Base-by-base conservation (phyloP, 352 stramenopile species). In the Labyrinthula sp. region DNA sequence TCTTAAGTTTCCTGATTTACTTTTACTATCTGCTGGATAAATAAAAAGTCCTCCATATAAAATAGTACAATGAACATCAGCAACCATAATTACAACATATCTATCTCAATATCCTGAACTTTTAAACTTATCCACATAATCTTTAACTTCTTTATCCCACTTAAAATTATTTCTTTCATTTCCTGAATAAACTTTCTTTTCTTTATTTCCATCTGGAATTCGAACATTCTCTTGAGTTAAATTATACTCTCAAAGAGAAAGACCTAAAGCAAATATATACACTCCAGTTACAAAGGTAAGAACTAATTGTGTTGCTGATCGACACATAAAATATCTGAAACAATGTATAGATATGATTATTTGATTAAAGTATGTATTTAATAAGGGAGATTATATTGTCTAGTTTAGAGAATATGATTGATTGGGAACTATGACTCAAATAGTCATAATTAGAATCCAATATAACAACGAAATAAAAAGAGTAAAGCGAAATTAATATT, bases 71-170 rank as follows among this genome's bases (percentile, higher is more conserved):
- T 97, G 89, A 45, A 96, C 88, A 52, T 97, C 89, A 24, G 84
- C 91, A 45, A 97, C 87, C 86, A 95, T 96, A 61, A 74, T 92
- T 15, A 86, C 89, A 27, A 96, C 83, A 63, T 97, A 97, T 47
- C 88, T 78, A 20, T 80, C 75, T 23, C 75, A 69, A 69, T 92
- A 95, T 0, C n/a, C n/a, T n/a, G n/a, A n/a, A n/a, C n/a, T n/a
- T n/a, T n/a, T n/a, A n/a, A n/a, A n/a, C n/a, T n/a, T n/a, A n/a
- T n/a, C n/a, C 12, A 39, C 14, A 15, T 82, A 86, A 24, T 75
- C 62, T 48, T 66, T 71, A 37, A 93, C 95, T 27, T 75, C 67
- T 27, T 79, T 56, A 59, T 95, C 83, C 83, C 87, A 96, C 49
- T 85, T 64, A 15, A 69, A 61, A 48, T 79, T 89, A 65, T 97